Percentiles rank a stretch among this genome's conserved stretches.
Evolutionary conservation across 257 asterid species (phyloP).

Genomic region (Solanum microdontum): DNA sequence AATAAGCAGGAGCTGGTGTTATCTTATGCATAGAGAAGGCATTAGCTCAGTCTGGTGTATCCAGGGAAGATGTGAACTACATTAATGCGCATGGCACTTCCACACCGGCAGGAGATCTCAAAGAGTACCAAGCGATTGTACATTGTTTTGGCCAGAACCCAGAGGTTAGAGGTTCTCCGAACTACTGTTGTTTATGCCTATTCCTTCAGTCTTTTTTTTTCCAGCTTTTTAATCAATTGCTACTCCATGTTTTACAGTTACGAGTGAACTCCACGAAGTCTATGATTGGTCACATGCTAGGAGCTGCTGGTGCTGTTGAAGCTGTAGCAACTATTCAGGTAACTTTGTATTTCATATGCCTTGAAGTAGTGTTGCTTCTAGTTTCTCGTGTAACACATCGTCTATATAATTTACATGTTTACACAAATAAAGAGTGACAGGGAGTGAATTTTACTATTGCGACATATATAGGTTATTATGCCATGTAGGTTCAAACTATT

Average conservation of each 20-base stretch:
- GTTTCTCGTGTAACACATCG: background rate
- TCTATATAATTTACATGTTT: background rate
- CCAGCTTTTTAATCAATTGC: background rate
- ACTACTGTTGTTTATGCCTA: background rate
- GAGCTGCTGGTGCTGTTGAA: conserved; percentile 46
- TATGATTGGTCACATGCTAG: conserved; percentile 40
- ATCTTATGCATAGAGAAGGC: conserved; percentile 31
- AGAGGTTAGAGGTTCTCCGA: conserved; percentile 6
- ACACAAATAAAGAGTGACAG: background rate
- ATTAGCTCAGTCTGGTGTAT: conserved; percentile 24
- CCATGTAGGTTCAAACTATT: background rate
- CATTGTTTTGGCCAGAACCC: conserved; percentile 30
- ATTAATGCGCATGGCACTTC: conserved; percentile 43
- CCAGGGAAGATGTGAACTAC: conserved; percentile 31
- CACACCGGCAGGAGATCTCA: conserved; percentile 24
- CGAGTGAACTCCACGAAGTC: conserved; percentile 37
- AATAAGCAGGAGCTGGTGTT: conserved; percentile 18
- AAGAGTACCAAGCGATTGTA: conserved; percentile 26
- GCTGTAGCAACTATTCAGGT: conserved; percentile 43
- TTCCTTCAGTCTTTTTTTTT: background rate
- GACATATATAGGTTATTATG: background rate
- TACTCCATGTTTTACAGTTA: conserved; percentile 13
- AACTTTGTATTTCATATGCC: background rate
- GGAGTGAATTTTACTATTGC: background rate
- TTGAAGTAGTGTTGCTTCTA: background rate